Conservation (phyloP, 768 basidiomycete genomes). For the Rhodotorula toruloides region DNA sequence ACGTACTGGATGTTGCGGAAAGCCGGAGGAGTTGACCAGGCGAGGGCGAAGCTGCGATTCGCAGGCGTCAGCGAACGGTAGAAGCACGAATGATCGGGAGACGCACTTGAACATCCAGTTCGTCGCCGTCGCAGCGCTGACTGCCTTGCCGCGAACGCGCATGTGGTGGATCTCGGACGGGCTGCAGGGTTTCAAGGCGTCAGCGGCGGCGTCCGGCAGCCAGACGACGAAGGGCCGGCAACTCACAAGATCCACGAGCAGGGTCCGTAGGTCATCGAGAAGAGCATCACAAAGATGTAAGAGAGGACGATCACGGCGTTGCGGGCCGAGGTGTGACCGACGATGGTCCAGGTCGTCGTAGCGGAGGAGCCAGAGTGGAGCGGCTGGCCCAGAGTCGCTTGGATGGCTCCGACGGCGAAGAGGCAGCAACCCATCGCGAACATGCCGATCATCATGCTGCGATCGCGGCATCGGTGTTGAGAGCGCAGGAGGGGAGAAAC, state of each 20-base stretch:
- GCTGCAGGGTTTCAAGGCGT: constrained; percentile 46
- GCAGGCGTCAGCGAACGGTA: background rate
- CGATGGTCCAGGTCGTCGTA: constrained; percentile 56
- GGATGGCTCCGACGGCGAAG: constrained; percentile 62
- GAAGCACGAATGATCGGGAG: background rate
- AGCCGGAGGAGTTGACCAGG: constrained; percentile 68
- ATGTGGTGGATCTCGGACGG: constrained; percentile 33
- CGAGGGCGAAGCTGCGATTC: constrained; percentile 56
- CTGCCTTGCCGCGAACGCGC: constrained; percentile 60
- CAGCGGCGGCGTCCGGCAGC: background rate
- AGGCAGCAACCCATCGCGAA: constrained; percentile 64
- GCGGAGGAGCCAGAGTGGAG: background rate
- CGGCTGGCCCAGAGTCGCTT: background rate
- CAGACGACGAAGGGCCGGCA: too few relatives aligned
- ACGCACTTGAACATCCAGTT: constrained; percentile 24
- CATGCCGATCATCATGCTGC: background rate
- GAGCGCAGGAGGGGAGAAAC: too few relatives aligned
- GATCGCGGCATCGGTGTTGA: too few relatives aligned
- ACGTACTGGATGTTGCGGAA: constrained; percentile 53
- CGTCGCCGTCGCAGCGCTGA: constrained; percentile 48
- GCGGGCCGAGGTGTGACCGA: constrained; percentile 55
- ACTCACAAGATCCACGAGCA: constrained; percentile 55
- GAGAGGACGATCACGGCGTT: constrained; percentile 70
- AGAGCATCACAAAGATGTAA: constrained; percentile 63
- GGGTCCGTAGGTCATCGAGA: constrained; percentile 58